phyloP scores from a whole-genome alignment of 2,329 filamentous ascomycete species.

The Chalaropsis thielavioides region DNA sequence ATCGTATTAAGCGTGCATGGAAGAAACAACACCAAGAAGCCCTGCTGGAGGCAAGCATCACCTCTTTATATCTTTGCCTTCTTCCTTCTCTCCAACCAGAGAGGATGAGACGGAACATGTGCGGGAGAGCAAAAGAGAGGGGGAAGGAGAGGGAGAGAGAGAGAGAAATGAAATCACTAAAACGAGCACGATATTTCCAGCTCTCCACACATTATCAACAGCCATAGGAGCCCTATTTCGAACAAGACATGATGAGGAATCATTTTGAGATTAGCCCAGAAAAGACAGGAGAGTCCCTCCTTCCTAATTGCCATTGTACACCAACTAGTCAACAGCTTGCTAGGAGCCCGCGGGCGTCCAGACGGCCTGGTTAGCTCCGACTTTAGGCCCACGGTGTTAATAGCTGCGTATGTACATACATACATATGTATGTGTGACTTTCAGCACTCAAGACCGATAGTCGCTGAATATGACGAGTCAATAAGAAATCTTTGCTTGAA shows the following conservation, averaged over 20 bases:
- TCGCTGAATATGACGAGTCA: background rate
- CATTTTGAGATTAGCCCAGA: background rate
- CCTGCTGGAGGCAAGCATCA: background rate
- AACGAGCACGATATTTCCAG: background rate
- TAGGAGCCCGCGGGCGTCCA: too few species aligned
- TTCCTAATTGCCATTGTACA: background rate
- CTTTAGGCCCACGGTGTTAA: background rate
- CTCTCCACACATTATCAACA: background rate
- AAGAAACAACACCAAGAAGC: background rate
- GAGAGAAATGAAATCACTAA: background rate
- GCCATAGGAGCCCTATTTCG: background rate
- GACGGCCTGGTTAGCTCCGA: background rate
- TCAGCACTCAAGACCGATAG: background rate
- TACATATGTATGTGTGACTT: constrained; percentile 4
- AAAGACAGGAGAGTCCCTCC: background rate
- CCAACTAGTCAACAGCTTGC: background rate
- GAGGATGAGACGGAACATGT: background rate
- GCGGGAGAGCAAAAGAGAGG: background rate
- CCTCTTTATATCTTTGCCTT: background rate
- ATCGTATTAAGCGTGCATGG: background rate
- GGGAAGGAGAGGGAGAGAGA: background rate
- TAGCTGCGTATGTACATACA: background rate
- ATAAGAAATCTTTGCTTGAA: background rate
- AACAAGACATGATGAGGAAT: background rate
- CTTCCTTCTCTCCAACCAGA: background rate